Base-by-base conservation (phyloP, 1,284 basidiomycete genomes). In the Rugosomyces carneus region DNA sequence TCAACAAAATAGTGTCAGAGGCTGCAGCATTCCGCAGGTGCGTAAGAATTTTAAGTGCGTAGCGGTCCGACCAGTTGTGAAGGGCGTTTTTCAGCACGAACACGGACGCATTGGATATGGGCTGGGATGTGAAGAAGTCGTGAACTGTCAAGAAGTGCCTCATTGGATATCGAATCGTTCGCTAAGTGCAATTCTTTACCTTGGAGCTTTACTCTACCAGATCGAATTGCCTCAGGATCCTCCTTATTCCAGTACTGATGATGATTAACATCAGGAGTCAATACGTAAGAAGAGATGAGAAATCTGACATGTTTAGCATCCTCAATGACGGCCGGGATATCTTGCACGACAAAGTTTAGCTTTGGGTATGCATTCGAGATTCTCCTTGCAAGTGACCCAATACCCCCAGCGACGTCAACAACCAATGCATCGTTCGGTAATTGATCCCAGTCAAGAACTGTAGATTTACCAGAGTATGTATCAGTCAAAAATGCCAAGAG, bases 351-450 rank as follows among this genome's bases (percentile, higher is more conserved):
- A 16, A 69, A 51, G 18, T 59, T 59, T 21, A 73, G 40, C 16
- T 63, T 40, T 13, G 65, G 54, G 38, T 59, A 53, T 0, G 53
- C 47, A 21, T 56, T 48, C 0, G 62, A 60, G 6, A 73, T 27
- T 4, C 53, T 31, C 3, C 69, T 40, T 4, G 61, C 46, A 7
- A 60, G 53, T 13, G 57, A 58, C 3, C 72, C 72, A 16, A 68
- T 56, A 0, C 71, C 70, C 1, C 69, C 68, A 23, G 69, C 71
- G 9, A 73, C 68, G 43, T 73, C 72, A 13, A 74, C 70, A 8
- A 74, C 54, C 5, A 63, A 20, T 1, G 66, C 55, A 6, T 51
- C 62, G 5, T 47, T 8, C 0, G 60, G 50, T 3, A 73, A 54
- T 1, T 52, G 39, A 1, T 48, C 49, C 70, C 70, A 72, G 19